phyloP scores from a whole-genome alignment of 2,329 filamentous ascomycete genomes.

The Fusarium veterinarium region DNA sequence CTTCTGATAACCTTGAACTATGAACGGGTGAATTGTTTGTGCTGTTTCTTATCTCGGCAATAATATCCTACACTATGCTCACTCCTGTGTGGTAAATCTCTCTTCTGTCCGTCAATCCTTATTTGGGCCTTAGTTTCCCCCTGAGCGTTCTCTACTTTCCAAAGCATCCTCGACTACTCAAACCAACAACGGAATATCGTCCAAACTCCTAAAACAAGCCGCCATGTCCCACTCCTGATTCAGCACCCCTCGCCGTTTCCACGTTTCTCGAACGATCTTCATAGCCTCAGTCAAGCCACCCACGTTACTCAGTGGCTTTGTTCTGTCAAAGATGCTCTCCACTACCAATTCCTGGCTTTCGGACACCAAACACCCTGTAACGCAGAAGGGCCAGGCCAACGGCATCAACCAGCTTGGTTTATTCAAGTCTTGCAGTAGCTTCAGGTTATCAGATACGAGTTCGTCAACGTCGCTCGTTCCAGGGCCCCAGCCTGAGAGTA shows the following conservation, averaged over 20 bases:
- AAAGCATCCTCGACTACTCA: not conserved
- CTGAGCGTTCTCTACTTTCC: not conserved
- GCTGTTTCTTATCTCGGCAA: no score
- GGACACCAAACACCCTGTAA: constrained; percentile 3
- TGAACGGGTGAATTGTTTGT: rapidly evolving
- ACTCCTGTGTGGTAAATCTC: rapidly evolving
- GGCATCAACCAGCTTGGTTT: not conserved
- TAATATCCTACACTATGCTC: no score
- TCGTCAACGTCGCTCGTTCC: not conserved
- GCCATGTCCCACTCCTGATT: constrained; percentile 18
- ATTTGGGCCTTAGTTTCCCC: not conserved
- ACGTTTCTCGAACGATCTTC: not conserved
- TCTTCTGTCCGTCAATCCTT: no score
- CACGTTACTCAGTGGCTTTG: not conserved
- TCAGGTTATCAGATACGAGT: not conserved
- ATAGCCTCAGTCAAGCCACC: constrained; percentile 6
- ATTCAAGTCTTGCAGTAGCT: not conserved
- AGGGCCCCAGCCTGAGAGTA: constrained; percentile 8
- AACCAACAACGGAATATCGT: not conserved
- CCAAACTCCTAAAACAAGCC: constrained; percentile 50
- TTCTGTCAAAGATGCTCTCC: not conserved
- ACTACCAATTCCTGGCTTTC: not conserved
- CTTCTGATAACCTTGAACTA: not conserved
- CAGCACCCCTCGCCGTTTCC: not conserved
- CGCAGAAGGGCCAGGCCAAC: constrained; percentile 18